Conservation (phyloP, 2,329 filamentous ascomycete genomes). For the Fusarium staphyleae region DNA sequence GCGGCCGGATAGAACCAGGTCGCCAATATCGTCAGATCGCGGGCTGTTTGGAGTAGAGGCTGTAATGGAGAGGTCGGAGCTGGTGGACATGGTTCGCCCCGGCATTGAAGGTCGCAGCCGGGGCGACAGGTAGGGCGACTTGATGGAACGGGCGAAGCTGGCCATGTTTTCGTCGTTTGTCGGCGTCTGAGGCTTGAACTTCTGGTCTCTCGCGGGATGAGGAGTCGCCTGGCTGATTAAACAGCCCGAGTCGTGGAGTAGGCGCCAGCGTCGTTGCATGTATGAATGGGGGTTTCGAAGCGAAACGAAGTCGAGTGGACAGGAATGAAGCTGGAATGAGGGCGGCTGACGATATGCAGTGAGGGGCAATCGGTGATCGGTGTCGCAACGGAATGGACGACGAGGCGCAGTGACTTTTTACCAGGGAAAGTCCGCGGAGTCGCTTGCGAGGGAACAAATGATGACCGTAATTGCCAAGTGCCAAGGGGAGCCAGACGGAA, state of each 20-base stretch:
- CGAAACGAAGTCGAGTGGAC: not conserved
- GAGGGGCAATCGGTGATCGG: conserved; percentile 18
- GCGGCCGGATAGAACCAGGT: conserved; percentile 38
- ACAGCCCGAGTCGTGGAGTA: conserved; percentile 33
- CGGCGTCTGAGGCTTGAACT: conserved; percentile 18
- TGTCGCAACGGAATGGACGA: conserved; percentile 10
- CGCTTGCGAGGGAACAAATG: not conserved
- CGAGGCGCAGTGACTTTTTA: conserved; percentile 15
- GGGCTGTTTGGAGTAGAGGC: conserved; percentile 38
- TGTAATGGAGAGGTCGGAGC: conserved; percentile 50
- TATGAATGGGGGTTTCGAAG: conserved; percentile 9
- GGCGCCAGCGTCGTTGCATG: conserved; percentile 34
- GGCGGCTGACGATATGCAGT: conserved; percentile 18
- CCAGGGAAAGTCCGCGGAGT: conserved; percentile 18
- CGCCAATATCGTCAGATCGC: conserved; percentile 45
- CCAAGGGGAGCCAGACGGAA: conserved; percentile 7
- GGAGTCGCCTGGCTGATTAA: conserved; percentile 25
- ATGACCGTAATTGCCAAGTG: conserved; percentile 24
- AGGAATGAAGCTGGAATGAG: conserved; percentile 15
- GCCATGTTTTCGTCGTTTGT: conserved; percentile 50
- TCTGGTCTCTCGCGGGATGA: conserved; percentile 14
- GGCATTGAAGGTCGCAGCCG: conserved; percentile 53
- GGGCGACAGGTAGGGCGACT: conserved; percentile 55
- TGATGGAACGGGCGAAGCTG: conserved; percentile 57
- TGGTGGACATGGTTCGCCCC: conserved; percentile 55